Evolutionary conservation across 108 stramenopile genomes (phyloP).

Genomic region (Conticribra weissflogii): DNA sequence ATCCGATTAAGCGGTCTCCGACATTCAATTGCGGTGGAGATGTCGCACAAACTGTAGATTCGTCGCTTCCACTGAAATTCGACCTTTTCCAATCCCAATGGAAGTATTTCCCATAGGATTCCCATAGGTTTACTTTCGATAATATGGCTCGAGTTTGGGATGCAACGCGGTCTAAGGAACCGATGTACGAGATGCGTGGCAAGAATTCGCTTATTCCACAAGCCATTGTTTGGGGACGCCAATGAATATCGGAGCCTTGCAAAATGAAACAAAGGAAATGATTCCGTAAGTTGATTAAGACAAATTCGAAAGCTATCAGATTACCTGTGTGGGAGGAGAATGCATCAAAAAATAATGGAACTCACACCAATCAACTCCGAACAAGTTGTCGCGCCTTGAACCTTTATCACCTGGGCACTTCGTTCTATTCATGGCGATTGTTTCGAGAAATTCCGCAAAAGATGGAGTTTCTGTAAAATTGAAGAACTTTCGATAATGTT

Average conservation of each 20-base stretch:
- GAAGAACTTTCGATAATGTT: conserved; percentile 48
- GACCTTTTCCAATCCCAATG: conserved; percentile 17
- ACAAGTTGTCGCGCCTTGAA: conserved; percentile 5
- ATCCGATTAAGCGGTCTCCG: conserved; percentile 17
- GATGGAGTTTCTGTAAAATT: conserved; percentile 13
- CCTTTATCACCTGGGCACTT: neutral
- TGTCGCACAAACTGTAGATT: neutral
- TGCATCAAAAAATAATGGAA: neutral
- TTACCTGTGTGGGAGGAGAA: no score
- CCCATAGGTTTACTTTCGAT: conserved; percentile 48
- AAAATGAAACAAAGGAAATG: neutral
- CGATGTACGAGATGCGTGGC: conserved; percentile 48
- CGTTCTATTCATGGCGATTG: conserved; percentile 7
- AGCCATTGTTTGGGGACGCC: conserved; percentile 46
- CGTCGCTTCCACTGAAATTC: neutral
- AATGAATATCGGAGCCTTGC: conserved; percentile 13
- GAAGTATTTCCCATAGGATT: conserved; percentile 34
- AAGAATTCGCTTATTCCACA: conserved; percentile 17
- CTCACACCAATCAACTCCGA: conserved; percentile 33
- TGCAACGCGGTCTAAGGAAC: conserved; percentile 44
- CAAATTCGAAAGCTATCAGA: no score
- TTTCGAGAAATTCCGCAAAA: conserved; percentile 52
- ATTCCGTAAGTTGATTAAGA: neutral
- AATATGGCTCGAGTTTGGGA: conserved; percentile 36
- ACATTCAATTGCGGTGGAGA: conserved; percentile 9